These are phyloP conservation scores for Xylaria sp. DNA, from an alignment of 2,329 filamentous ascomycete genomes.

Conservation along the genomic window DNA sequence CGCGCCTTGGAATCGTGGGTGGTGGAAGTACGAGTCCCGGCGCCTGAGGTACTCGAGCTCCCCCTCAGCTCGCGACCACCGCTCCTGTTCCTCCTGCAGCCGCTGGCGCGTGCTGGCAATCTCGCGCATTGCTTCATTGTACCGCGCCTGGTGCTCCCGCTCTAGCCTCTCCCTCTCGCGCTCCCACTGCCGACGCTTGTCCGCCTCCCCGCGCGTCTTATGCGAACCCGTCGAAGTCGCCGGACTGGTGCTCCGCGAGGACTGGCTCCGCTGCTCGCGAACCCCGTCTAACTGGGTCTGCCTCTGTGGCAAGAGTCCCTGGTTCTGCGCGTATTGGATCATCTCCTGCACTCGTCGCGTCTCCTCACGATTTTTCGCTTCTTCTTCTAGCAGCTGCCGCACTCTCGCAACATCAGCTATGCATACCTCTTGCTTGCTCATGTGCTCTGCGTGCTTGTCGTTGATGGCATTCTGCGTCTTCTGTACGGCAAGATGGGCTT, in stretches of 20 bases:
- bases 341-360: constrained; percentile 27
- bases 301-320: constrained; percentile 29
- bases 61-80: constrained; percentile 6
- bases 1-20: background rate
- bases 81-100: constrained; percentile 19
- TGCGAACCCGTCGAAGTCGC: background rate
- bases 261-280: constrained; percentile 3
- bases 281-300: constrained; percentile 14
- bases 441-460: constrained; percentile 28
- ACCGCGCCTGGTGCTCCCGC: too few species aligned
- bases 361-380: constrained; percentile 34
- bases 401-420: constrained; percentile 32
- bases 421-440: constrained; percentile 31
- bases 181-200: constrained; percentile 5
- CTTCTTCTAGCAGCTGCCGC: constrained; percentile 33
- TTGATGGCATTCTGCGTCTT: constrained; percentile 30
- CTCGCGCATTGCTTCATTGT: background rate
- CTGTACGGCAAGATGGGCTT: constrained; percentile 28
- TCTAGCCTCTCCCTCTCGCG: constrained; percentile 9
- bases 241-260: constrained; percentile 26
- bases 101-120: background rate
- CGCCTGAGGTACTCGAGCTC: constrained; percentile 14
- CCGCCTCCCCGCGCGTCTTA: background rate
- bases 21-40: background rate
- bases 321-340: constrained; percentile 32